phyloP scores from a whole-genome alignment of 139 green algal species.

The Eudorina sp. region DNA sequence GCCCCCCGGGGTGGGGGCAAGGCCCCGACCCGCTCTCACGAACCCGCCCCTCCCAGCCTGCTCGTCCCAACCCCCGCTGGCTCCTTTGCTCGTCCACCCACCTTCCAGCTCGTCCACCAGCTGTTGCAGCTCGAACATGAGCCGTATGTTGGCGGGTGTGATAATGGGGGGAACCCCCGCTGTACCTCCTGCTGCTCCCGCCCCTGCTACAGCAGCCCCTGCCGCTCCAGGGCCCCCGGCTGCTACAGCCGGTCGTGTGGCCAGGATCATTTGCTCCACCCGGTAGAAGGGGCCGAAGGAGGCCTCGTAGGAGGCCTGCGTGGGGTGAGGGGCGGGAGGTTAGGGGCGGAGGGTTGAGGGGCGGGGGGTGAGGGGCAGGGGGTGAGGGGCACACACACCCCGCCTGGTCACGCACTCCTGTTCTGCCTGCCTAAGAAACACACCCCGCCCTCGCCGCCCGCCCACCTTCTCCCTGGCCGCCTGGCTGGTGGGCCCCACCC shows the following conservation, averaged over 20 bases:
- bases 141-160: slow-evolving; percentile 57
- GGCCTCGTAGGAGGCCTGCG: slow-evolving; percentile 82
- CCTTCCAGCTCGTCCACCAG: slow-evolving; percentile 71
- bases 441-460: neutral
- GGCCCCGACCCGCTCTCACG: neutral
- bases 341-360: neutral
- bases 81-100: too few species aligned
- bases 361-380: neutral
- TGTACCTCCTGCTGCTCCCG: neutral
- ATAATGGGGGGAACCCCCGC: slow-evolving; percentile 77
- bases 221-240: neutral
- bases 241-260: slow-evolving; percentile 3
- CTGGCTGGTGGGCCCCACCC: slow-evolving; percentile 81
- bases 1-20: neutral
- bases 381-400: too few species aligned
- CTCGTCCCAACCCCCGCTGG: too few species aligned
- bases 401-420: too few species aligned
- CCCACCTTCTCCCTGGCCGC: slow-evolving; percentile 65
- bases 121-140: slow-evolving; percentile 90
- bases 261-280: slow-evolving; percentile 82
- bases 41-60: neutral
- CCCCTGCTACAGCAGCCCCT: neutral
- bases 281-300: slow-evolving; percentile 94
- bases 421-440: too few species aligned
- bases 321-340: too few species aligned